Evolutionary conservation across 225 moss, liverwort and hornwort species (phyloP), one percentile per base, ranked within the genome.

Genomic region (Straminergon stramineum): DNA sequence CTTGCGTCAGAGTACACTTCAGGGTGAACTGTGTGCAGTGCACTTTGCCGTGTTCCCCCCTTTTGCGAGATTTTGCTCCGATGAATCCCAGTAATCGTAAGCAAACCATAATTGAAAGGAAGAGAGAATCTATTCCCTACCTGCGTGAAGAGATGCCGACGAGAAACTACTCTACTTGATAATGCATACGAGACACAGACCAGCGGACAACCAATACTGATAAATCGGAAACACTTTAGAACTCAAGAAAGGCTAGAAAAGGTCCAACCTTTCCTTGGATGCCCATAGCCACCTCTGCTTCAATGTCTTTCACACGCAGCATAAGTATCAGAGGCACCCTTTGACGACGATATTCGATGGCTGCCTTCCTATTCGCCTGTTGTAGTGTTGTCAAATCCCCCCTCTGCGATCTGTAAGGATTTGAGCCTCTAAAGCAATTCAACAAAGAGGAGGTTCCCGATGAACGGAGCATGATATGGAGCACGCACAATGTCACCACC

Each of bases 291-390:
- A 86, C 83, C 88, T 94, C 94, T 27, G 87, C 89, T 89, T 92
- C 88, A 39, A 93, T 94, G 80, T 92, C 94, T 83, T 92, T 93
- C 28, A 94, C 89, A 66, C 93, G 93, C 23, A 83, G 77, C 69
- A 94, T 90, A 53, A 94, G 92, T 41, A 87, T 32, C 48, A 90
- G 69, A 75, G 93, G 94, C 51, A 83, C 83, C 21, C 90, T 79
- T 86, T 88, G 89, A 68, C 90, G 93, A 45, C 94, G 94, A 75
- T 66, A 87, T 80, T 94, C 90, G 51, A 90, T 84, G 32, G 90
- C 93, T 43, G 87, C 91, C 81, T 84, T 77, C 76, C 91, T 76
- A 41, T 81, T 80, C 55, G 85, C 88, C 67, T 73, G 80, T 53
- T 91, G 89, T 74, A 87, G 80, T 32, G 73, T 19, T 68, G 75